Evolutionary conservation across 352 stramenopile genomes (phyloP).

Genomic region (Globisporangium carolinianum): DNA sequence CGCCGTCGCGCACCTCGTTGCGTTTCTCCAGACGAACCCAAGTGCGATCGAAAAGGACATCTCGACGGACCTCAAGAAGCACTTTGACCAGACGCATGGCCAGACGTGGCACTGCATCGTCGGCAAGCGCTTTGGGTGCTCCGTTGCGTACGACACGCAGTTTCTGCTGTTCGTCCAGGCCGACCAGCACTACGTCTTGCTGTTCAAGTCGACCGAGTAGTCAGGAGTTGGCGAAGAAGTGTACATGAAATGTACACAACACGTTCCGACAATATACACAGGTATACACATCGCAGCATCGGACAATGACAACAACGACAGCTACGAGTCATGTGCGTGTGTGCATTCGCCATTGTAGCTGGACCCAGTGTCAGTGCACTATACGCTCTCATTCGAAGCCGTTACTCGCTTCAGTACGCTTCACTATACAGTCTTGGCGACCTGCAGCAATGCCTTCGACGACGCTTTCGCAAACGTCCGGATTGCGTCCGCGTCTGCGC

Average conservation of each 20-base stretch:
- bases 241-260: too few relatives aligned
- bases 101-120: constrained; percentile 95
- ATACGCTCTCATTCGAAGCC: too few relatives aligned
- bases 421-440: constrained; percentile 31
- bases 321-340: too few relatives aligned
- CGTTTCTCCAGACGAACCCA: constrained; percentile 28
- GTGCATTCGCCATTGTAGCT: too few relatives aligned
- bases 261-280: too few relatives aligned
- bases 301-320: too few relatives aligned
- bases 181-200: constrained; percentile 75
- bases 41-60: constrained; percentile 77
- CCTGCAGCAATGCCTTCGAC: constrained; percentile 51
- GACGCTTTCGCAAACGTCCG: constrained; percentile 47
- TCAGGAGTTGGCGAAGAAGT: not conserved
- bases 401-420: too few relatives aligned
- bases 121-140: constrained; percentile 86
- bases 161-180: constrained; percentile 84
- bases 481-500: constrained; percentile 26
- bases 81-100: constrained; percentile 96
- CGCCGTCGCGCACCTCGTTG: constrained; percentile 35
- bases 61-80: constrained; percentile 98
- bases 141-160: constrained; percentile 88
- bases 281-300: too few relatives aligned
- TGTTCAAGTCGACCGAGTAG: constrained; percentile 80
- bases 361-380: too few relatives aligned